Conservation (phyloP, 192 early-diverging fungal genomes). For the Backusella australiensis region DNA sequence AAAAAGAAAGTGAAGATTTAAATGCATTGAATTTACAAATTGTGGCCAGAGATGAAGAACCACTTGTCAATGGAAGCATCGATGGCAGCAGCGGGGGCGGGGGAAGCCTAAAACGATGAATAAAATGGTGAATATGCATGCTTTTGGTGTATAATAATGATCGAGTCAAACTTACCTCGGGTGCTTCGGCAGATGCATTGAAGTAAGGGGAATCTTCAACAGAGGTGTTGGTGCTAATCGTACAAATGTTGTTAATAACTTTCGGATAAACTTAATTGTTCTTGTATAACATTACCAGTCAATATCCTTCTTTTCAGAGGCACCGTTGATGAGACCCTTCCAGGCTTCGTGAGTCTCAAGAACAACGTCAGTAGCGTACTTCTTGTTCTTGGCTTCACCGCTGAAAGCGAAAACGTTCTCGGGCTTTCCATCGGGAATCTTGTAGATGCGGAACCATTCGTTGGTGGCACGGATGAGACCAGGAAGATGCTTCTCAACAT, state of each 20-base stretch:
- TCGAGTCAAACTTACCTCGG: constrained; percentile 39
- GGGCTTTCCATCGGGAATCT: constrained; percentile 99
- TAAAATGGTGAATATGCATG: constrained; percentile 11
- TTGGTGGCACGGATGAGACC: constrained; percentile 95
- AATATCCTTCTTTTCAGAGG: constrained; percentile 72
- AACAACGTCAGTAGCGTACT: constrained; percentile 88
- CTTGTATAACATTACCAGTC: constrained; percentile 46
- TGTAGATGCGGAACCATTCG: constrained; percentile 99
- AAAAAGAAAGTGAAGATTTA: background rate
- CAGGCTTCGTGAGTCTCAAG: constrained; percentile 94
- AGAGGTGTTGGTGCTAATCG: constrained; percentile 61
- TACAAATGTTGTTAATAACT: background rate
- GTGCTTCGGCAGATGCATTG: constrained; percentile 54
- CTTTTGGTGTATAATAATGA: constrained; percentile 7
- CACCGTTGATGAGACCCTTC: constrained; percentile 74
- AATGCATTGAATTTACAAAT: constrained; percentile 46
- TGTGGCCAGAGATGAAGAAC: constrained; percentile 92
- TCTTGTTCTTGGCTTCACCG: constrained; percentile 81
- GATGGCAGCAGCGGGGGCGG: constrained; percentile 60
- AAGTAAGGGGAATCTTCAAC: constrained; percentile 75
- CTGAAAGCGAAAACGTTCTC: constrained; percentile 99
- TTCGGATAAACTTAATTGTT: background rate
- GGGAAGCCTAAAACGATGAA: constrained; percentile 28
- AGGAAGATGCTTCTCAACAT: constrained; percentile 96
- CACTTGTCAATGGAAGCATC: constrained; percentile 96